Conservation (phyloP, 495 filamentous ascomycete genomes). For the Hypoxylon fuscum region DNA sequence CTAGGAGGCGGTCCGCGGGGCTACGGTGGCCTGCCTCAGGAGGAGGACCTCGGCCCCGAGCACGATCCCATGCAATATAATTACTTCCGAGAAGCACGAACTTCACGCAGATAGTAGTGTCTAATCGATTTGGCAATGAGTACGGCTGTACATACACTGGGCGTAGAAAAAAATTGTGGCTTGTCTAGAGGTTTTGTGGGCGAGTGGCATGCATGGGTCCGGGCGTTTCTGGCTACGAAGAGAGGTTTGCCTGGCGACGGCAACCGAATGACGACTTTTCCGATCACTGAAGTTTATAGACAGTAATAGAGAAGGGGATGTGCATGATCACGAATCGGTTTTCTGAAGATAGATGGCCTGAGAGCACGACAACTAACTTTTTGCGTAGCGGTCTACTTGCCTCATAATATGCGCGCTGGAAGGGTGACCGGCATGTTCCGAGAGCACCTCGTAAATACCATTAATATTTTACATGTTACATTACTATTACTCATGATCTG, state of each 20-base stretch:
- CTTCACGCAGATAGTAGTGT: constrained; percentile 23
- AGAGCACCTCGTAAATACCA: constrained; percentile 16
- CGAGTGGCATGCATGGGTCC: constrained; percentile 6
- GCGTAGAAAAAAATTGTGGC: constrained; percentile 20
- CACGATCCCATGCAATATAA: constrained; percentile 49
- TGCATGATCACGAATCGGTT: constrained; percentile 27
- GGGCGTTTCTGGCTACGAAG: constrained; percentile 33
- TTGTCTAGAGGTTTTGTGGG: constrained; percentile 24
- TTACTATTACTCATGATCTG: no score
- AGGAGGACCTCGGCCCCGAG: constrained; percentile 44
- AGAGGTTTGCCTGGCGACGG: constrained; percentile 17
- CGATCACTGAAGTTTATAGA: constrained; percentile 14
- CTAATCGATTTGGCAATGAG: no score
- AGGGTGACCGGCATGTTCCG: constrained; percentile 9
- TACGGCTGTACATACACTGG: constrained; percentile 27
- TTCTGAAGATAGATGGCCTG: constrained; percentile 15
- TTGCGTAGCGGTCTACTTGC: neutral
- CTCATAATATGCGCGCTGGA: constrained; percentile 10
- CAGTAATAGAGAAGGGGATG: constrained; percentile 25
- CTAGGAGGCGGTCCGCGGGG: constrained; percentile 62
- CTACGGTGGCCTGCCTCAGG: constrained; percentile 62
- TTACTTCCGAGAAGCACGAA: constrained; percentile 48
- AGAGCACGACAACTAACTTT: neutral
- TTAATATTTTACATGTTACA: constrained; percentile 10
- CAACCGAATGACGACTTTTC: constrained; percentile 26